These are phyloP conservation scores for Liquidambar formosana DNA, from an alignment of 164 flowering plant species.

Conservation along the genomic window DNA sequence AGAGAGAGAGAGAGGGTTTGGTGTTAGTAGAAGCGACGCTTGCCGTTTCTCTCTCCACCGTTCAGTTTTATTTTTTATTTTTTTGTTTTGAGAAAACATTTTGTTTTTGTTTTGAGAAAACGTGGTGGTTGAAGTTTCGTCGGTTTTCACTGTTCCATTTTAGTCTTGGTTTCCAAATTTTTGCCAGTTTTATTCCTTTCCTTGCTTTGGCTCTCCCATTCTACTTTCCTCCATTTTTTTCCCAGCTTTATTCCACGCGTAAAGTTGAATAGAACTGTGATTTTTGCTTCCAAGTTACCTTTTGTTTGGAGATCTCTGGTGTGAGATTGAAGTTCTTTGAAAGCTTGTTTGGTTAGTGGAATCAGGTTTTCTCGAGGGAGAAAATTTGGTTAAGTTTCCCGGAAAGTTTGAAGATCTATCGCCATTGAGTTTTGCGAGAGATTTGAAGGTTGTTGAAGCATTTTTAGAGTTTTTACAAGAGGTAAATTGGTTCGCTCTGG, in stretches of 20 bases:
- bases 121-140: conserved; percentile 11
- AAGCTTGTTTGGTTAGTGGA: background rate
- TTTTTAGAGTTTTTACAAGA: background rate
- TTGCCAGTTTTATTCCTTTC: conserved; percentile 1
- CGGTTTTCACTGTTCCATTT: conserved; percentile 18
- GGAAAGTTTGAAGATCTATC: background rate
- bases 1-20: background rate
- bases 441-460: background rate
- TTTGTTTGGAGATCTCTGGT: background rate
- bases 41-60: background rate
- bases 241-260: conserved; percentile 22
- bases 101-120: background rate
- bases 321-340: background rate
- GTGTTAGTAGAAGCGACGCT: background rate
- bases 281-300: conserved; percentile 6
- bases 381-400: background rate
- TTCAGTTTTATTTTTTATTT: background rate
- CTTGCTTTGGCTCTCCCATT: background rate
- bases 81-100: background rate
- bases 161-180: background rate
- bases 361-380: background rate
- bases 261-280: background rate
- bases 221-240: background rate
- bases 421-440: background rate
- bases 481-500: too few species aligned